These are phyloP conservation scores for Sphagnum tenellum DNA, from an alignment of 225 moss, liverwort and hornwort species.

Conservation along the genomic window DNA sequence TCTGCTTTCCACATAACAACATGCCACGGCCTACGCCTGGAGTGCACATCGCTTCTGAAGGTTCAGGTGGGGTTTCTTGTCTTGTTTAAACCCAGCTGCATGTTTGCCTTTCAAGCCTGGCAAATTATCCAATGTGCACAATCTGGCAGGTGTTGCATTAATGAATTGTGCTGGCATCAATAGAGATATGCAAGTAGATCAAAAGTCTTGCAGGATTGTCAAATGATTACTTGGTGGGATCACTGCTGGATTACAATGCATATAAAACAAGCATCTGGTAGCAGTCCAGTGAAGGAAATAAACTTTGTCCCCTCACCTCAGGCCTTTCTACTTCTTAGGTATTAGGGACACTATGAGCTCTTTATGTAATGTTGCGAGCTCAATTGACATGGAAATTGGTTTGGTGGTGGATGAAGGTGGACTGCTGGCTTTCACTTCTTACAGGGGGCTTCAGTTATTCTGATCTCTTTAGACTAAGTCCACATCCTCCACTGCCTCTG, in stretches of 20 bases:
- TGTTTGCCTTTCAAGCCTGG: too few species aligned
- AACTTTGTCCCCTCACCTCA: too few species aligned
- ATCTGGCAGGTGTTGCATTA: neutral
- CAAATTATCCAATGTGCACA: neutral
- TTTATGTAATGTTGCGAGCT: too few species aligned
- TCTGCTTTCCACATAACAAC: conserved; percentile 95
- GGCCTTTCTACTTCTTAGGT: too few species aligned
- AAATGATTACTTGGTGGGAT: too few species aligned
- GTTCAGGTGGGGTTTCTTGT: conserved; percentile 41
- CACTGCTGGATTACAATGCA: too few species aligned
- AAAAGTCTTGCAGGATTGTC: too few species aligned
- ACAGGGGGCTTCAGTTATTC: conserved; percentile 51
- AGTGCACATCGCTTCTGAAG: conserved; percentile 65
- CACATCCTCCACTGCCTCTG: conserved; percentile 20
- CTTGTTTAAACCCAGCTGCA: too few species aligned
- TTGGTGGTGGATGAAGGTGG: conserved; percentile 40
- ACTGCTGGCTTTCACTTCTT: conserved; percentile 80
- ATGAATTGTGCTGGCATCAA: neutral
- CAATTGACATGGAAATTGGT: neutral
- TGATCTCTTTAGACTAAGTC: conserved; percentile 39
- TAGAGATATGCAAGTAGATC: too few species aligned
- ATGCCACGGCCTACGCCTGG: conserved; percentile 88
- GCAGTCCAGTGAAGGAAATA: too few species aligned
- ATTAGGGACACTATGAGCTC: too few species aligned
- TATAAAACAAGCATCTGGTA: too few species aligned